Evolutionary conservation across 2,329 filamentous ascomycete species (phyloP).

Genomic region (Fusarium sp.): DNA sequence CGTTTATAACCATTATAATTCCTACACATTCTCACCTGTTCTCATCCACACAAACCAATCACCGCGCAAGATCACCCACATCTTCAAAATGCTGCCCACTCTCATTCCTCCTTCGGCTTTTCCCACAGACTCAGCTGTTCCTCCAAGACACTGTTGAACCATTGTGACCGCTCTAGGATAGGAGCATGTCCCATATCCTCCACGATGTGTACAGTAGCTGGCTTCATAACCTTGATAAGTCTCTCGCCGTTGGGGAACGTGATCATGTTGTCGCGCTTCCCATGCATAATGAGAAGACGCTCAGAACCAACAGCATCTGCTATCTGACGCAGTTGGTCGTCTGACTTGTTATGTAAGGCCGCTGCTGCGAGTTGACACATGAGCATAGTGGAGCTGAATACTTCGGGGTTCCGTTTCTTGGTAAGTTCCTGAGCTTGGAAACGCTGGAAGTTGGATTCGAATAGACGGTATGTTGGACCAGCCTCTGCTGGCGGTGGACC

Average conservation of each 20-base stretch:
- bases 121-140: conserved; percentile 65
- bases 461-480: conserved; percentile 61
- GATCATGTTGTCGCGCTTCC: conserved; percentile 82
- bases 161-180: conserved; percentile 74
- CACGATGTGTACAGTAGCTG: conserved; percentile 70
- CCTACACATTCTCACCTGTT: background rate
- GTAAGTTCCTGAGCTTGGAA: conserved; percentile 82
- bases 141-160: conserved; percentile 74
- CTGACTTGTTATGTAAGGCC: conserved; percentile 82
- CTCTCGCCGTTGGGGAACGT: conserved; percentile 74
- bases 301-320: conserved; percentile 76
- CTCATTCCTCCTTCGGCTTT: conserved; percentile 51
- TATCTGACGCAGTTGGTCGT: conserved; percentile 61
- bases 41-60: background rate
- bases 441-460: conserved; percentile 82
- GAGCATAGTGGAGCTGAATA: conserved; percentile 75
- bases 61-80: background rate
- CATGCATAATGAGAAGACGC: conserved; percentile 82
- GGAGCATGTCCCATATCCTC: conserved; percentile 81
- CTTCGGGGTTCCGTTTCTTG: conserved; percentile 71
- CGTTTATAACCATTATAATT: conserved; percentile 5
- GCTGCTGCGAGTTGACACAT: conserved; percentile 82
- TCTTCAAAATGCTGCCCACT: background rate
- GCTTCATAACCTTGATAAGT: conserved; percentile 72
- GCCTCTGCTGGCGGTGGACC: conserved; percentile 47